These are phyloP conservation scores for Talaromyces nanjingensis DNA, from an alignment of 495 filamentous ascomycete genomes.

Conservation along the genomic window DNA sequence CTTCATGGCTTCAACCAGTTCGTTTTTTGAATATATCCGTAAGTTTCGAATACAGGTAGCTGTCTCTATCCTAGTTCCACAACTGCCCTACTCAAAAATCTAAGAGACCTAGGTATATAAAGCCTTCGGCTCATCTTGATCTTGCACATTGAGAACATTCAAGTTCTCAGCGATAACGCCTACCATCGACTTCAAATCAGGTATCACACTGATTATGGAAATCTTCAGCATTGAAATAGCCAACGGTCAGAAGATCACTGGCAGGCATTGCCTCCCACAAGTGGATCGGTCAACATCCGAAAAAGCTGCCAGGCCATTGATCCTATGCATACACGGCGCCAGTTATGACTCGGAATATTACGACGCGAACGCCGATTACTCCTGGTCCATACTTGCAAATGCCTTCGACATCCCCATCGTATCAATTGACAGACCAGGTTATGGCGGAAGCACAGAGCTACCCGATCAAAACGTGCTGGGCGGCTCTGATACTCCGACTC, in stretches of 20 bases:
- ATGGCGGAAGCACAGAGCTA: constrained; percentile 15
- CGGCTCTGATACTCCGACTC: constrained; percentile 10
- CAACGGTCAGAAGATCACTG: neutral
- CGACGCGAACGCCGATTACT: constrained; percentile 23
- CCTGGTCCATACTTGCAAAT: constrained; percentile 15
- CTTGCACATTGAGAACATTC: neutral
- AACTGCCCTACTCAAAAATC: too few relatives aligned
- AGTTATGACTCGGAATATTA: constrained; percentile 28
- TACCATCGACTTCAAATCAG: too few relatives aligned
- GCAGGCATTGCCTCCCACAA: neutral
- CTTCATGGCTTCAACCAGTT: too few relatives aligned
- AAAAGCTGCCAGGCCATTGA: constrained; percentile 13
- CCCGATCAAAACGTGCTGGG: constrained; percentile 4
- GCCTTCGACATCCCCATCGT: constrained; percentile 23
- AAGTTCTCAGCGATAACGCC: too few relatives aligned
- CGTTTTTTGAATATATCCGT: neutral
- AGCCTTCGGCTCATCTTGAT: too few relatives aligned
- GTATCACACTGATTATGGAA: neutral
- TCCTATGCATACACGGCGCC: constrained; percentile 29
- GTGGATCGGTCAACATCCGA: neutral
- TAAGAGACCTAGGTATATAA: too few relatives aligned
- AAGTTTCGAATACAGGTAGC: too few relatives aligned
- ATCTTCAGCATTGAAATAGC: neutral
- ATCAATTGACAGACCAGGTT: constrained; percentile 27
- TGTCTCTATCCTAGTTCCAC: too few relatives aligned